phyloP scores from a whole-genome alignment of 2,329 filamentous ascomycete genomes.

The Diaporthe longicolla region DNA sequence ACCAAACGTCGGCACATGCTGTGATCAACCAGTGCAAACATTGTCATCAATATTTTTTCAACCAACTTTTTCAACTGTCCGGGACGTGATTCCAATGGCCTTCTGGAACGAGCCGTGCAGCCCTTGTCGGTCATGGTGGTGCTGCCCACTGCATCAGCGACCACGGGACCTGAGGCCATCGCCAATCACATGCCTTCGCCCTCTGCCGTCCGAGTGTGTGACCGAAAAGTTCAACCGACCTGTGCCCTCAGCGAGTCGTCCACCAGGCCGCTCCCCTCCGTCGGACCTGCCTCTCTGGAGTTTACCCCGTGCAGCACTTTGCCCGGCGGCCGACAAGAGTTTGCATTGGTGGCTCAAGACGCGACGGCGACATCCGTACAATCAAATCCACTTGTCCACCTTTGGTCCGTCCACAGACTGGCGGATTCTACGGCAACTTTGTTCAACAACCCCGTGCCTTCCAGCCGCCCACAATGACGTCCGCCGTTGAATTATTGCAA shows the following conservation, averaged over 20 bases:
- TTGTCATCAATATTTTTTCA: neutral
- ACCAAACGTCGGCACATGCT: neutral
- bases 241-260: neutral
- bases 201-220: slow-evolving; percentile 1
- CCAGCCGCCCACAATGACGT: neutral
- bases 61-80: neutral
- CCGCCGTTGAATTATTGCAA: neutral
- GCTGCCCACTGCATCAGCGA: slow-evolving; percentile 1
- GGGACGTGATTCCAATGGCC: slow-evolving; percentile 16
- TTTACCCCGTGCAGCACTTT: neutral
- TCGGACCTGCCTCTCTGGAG: neutral
- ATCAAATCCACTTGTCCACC: neutral
- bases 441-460: neutral
- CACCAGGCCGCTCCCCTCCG: slow-evolving; percentile 13
- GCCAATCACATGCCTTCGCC: slow-evolving; percentile 7
- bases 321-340: neutral
- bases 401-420: neutral
- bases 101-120: slow-evolving; percentile 17
- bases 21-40: neutral
- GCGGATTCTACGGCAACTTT: neutral
- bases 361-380: slow-evolving; percentile 16
- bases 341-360: neutral
- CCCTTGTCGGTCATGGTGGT: neutral
- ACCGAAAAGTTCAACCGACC: slow-evolving; percentile 10
- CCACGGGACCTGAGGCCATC: neutral